Conservation (phyloP, 768 basidiomycete genomes). For the Paxillus involutus region DNA sequence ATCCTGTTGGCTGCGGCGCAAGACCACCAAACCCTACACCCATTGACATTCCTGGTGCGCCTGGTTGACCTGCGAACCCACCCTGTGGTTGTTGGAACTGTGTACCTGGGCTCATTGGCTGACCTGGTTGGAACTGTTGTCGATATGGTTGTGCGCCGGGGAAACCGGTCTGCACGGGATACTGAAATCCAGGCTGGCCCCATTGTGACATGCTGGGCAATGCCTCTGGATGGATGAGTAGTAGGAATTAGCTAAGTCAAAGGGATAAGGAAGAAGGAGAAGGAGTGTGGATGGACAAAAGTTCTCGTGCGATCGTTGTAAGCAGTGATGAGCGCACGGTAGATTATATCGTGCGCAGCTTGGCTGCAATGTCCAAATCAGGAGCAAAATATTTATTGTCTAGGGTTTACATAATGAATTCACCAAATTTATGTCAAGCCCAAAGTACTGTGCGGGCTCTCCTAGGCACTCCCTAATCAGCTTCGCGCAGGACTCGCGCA, state of each 20-base stretch:
- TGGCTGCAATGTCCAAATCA: constrained; percentile 14
- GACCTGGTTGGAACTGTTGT: constrained; percentile 39
- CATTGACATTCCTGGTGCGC: constrained; percentile 23
- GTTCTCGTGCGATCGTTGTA: background rate
- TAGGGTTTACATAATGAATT: too few species aligned
- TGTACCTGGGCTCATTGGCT: constrained; percentile 24
- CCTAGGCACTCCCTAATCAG: too few species aligned
- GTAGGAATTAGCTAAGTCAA: background rate
- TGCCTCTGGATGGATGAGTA: background rate
- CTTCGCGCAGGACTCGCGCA: too few species aligned
- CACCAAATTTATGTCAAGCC: too few species aligned
- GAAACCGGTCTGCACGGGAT: constrained; percentile 74
- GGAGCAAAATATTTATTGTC: background rate
- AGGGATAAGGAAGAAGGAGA: background rate
- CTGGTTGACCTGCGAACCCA: constrained; percentile 27
- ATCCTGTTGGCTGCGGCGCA: constrained; percentile 63
- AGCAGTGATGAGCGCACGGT: background rate
- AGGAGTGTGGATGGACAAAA: background rate
- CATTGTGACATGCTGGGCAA: constrained; percentile 69
- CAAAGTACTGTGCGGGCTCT: too few species aligned
- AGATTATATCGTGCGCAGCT: constrained; percentile 3
- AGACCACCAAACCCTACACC: constrained; percentile 39
- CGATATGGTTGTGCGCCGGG: constrained; percentile 48
- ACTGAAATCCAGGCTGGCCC: constrained; percentile 70
- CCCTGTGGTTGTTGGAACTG: constrained; percentile 46